A percentile compares a stretch with the other conserved stretches of the same genome.
Evolutionary conservation across 306 rosid genomes (phyloP).

Genomic region (Corylus heterophylla): DNA sequence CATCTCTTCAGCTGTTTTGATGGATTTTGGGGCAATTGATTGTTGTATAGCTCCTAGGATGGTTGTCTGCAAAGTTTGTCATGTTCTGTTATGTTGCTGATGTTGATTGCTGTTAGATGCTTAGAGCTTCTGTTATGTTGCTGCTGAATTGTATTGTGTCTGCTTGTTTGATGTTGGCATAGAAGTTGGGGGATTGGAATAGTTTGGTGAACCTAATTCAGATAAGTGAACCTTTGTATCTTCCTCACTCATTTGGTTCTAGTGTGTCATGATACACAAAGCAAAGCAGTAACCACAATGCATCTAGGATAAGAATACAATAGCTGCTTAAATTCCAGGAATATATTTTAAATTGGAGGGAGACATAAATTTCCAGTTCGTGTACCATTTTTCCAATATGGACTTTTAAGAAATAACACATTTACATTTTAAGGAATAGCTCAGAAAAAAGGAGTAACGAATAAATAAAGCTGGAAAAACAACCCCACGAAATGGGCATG

Average conservation of each 20-base stretch:
- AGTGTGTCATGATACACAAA: background rate
- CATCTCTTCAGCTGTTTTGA: too few species aligned
- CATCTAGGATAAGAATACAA: background rate
- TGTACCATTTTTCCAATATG: background rate
- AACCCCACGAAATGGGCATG: background rate
- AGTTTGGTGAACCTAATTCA: background rate
- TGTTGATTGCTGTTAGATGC: too few species aligned
- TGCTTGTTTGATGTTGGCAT: too few species aligned
- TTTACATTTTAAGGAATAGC: background rate
- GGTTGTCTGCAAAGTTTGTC: too few species aligned
- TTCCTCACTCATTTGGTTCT: too few species aligned
- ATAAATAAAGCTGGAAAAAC: background rate
- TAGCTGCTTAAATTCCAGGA: background rate
- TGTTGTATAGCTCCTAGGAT: too few species aligned
- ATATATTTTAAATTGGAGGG: background rate
- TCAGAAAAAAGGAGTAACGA: background rate
- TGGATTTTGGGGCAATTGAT: too few species aligned
- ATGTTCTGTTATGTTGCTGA: too few species aligned
- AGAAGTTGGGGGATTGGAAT: too few species aligned
- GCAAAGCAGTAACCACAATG: background rate
- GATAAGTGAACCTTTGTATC: too few species aligned
- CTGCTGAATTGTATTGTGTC: too few species aligned
- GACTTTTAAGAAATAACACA: background rate
- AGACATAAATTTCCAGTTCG: background rate
- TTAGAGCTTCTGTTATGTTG: too few species aligned